Evolutionary conservation across 495 filamentous ascomycete genomes (phyloP).

Genomic region (Niebla homalea): DNA sequence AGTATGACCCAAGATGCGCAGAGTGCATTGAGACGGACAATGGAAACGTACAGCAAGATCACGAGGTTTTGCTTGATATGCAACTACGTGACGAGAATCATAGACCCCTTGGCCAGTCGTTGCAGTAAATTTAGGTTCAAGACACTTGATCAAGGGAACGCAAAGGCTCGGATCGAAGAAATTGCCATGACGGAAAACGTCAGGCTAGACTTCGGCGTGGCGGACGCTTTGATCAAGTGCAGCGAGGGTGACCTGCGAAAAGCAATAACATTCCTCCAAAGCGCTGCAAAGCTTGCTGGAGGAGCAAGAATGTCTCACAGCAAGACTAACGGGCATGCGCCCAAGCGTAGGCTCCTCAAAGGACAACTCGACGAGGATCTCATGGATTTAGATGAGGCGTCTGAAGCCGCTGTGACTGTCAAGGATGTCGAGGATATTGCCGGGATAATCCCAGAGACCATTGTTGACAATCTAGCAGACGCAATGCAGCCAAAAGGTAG

Average conservation of each 20-base stretch:
- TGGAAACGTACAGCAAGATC: constrained; percentile 95
- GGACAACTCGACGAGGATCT: constrained; percentile 37
- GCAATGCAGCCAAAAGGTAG: constrained; percentile 63
- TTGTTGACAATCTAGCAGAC: constrained; percentile 54
- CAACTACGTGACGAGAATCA: constrained; percentile 97
- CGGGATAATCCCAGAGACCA: constrained; percentile 69
- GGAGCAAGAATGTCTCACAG: constrained; percentile 26
- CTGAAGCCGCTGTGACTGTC: constrained; percentile 49
- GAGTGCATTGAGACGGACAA: constrained; percentile 78
- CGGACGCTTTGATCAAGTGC: constrained; percentile 72
- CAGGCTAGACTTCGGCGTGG: constrained; percentile 57
- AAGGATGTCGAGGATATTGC: constrained; percentile 86
- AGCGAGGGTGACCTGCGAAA: constrained; percentile 90
- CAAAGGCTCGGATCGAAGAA: constrained; percentile 57
- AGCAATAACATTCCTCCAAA: constrained; percentile 92
- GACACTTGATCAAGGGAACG: constrained; percentile 72
- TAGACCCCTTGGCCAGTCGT: constrained; percentile 82
- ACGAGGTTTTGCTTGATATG: constrained; percentile 96
- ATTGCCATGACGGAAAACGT: constrained; percentile 73
- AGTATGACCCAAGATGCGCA: constrained; percentile 99
- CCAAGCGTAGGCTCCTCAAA: constrained; percentile 43
- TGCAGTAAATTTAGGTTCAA: constrained; percentile 99
- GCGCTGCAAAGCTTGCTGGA: constrained; percentile 68
- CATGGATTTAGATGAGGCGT: constrained; percentile 34
- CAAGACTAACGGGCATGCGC: constrained; percentile 32